A percentile compares a stretch with the other conserved stretches of the same genome.
These are phyloP conservation scores for Curvularia eragrostidis DNA, from an alignment of 2,329 filamentous ascomycete genomes.

Conservation along the genomic window DNA sequence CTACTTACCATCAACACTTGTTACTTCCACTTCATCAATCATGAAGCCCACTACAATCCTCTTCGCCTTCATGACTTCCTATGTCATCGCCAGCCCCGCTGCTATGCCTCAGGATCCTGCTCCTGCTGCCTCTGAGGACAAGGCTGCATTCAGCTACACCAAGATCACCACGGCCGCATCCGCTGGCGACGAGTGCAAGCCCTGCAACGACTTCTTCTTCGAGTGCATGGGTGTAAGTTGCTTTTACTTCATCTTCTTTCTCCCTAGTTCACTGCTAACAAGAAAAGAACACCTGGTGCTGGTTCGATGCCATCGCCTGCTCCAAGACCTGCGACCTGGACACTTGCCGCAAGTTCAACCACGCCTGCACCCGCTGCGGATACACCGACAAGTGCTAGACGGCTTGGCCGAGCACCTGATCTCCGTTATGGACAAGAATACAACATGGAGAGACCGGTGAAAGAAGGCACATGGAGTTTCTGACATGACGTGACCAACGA, in stretches of 20 bases:
- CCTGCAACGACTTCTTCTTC: neutral
- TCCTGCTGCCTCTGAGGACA: neutral
- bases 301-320: neutral
- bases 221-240: neutral
- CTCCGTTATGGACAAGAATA: neutral
- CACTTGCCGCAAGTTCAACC: neutral
- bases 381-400: neutral
- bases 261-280: neutral
- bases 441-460: neutral
- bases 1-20: neutral
- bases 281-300: neutral
- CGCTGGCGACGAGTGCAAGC: neutral
- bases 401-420: neutral
- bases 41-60: slow-evolving; percentile 2
- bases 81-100: slow-evolving; percentile 1
- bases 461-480: neutral
- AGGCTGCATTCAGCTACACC: neutral
- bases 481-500: neutral
- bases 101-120: neutral
- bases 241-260: neutral
- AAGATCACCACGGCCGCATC: neutral
- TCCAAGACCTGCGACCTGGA: neutral
- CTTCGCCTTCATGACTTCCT: neutral
- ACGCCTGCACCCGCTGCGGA: neutral
- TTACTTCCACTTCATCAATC: neutral